phyloP scores from a whole-genome alignment of 495 filamentous ascomycete genomes.

The Aspergillus bertholletiae region DNA sequence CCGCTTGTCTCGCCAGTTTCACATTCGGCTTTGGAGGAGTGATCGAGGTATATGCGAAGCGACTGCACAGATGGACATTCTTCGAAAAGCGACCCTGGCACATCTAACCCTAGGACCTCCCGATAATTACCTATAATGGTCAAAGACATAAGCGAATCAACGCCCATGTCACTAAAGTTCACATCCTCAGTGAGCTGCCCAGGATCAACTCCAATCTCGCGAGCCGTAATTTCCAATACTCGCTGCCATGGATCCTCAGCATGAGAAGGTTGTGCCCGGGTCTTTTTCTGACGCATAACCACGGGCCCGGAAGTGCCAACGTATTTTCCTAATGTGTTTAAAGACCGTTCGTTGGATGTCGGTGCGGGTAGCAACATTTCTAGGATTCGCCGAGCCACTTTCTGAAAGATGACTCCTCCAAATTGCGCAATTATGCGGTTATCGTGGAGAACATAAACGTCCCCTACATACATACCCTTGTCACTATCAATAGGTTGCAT shows the following conservation, averaged over 20 bases:
- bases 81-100: constrained; percentile 48
- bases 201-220: constrained; percentile 59
- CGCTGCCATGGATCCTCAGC: constrained; percentile 30
- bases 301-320: too few relatives aligned
- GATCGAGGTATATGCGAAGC: constrained; percentile 23
- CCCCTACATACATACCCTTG: constrained; percentile 41
- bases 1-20: background rate
- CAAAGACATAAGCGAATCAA: constrained; percentile 50
- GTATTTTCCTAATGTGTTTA: too few relatives aligned
- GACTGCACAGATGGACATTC: constrained; percentile 56
- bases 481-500: constrained; percentile 42
- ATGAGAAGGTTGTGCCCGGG: background rate
- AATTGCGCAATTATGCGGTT: constrained; percentile 62
- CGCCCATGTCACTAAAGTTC: constrained; percentile 45
- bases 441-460: constrained; percentile 47
- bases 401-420: constrained; percentile 47
- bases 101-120: constrained; percentile 45
- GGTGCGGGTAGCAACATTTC: constrained; percentile 56
- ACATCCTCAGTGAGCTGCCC: constrained; percentile 54
- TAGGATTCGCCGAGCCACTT: constrained; percentile 43
- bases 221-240: constrained; percentile 44
- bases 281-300: too few relatives aligned
- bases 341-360: constrained; percentile 32
- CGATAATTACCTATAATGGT: constrained; percentile 42
- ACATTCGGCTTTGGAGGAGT: background rate